Conservation (phyloP, 768 basidiomycete genomes). For the Phylloporus scabripes region DNA sequence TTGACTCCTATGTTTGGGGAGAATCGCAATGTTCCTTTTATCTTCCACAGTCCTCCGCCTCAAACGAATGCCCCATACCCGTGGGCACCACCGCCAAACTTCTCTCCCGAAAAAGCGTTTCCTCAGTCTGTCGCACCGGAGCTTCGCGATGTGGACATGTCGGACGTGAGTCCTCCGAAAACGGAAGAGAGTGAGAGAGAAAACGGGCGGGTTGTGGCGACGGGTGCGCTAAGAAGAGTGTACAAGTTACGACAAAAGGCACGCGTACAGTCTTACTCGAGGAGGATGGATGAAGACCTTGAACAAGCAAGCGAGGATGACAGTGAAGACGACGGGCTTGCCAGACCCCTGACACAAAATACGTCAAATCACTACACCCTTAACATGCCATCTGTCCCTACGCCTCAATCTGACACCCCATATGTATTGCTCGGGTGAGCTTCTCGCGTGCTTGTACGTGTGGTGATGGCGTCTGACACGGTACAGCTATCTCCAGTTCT, state of each 20-base stretch:
- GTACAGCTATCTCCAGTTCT: constrained; percentile 83
- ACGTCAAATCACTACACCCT: constrained; percentile 80
- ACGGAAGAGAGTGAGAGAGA: constrained; percentile 37
- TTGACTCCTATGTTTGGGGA: constrained; percentile 54
- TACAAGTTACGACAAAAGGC: constrained; percentile 55
- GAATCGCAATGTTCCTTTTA: constrained; percentile 66
- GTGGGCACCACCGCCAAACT: constrained; percentile 62
- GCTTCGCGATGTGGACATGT: constrained; percentile 69
- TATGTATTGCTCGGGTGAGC: constrained; percentile 82
- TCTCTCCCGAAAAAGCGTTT: constrained; percentile 57
- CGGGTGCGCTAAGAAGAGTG: constrained; percentile 61
- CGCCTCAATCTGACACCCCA: constrained; percentile 59
- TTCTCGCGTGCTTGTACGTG: constrained; percentile 1
- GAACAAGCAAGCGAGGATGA: constrained; percentile 39
- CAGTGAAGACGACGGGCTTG: constrained; percentile 45
- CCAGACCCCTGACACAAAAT: constrained; percentile 41
- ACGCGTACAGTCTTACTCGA: constrained; percentile 27
- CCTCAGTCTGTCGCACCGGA: constrained; percentile 43
- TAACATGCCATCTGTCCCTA: constrained; percentile 62
- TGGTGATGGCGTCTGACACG: constrained; percentile 13
- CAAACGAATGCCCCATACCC: constrained; percentile 41
- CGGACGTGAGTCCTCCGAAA: constrained; percentile 59
- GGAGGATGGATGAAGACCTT: constrained; percentile 22
- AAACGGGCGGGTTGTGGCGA: constrained; percentile 48
- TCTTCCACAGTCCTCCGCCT: constrained; percentile 55